These are phyloP conservation scores for Microstegium vimineum DNA, from an alignment of 176 grass and related monocot species.

Conservation along the genomic window DNA sequence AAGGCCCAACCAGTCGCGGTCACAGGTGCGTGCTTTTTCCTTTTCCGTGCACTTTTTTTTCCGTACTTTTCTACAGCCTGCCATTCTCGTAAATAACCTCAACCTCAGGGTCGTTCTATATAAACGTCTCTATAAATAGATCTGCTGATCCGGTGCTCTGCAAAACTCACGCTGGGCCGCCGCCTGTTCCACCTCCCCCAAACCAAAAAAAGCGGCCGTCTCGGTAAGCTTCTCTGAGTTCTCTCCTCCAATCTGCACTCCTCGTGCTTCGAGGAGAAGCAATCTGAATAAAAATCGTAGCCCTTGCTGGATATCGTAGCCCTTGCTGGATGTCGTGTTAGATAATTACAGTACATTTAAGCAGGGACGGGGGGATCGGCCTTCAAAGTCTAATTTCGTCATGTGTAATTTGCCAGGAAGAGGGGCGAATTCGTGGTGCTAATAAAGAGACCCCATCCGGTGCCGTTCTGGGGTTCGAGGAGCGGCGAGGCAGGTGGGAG, in stretches of 20 bases:
- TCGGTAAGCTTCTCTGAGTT: background rate
- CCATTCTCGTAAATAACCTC: background rate
- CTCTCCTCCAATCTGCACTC: background rate
- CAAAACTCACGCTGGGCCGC: background rate
- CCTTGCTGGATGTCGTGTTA: background rate
- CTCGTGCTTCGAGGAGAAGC: background rate
- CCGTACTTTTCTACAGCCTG: background rate
- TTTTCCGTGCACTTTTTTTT: conserved; percentile 23
- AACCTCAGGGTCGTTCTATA: background rate
- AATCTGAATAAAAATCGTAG: background rate
- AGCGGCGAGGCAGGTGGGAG: conserved; percentile 36
- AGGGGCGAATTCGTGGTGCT: background rate
- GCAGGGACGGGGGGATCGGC: background rate
- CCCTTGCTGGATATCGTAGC: no score
- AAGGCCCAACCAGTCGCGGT: background rate
- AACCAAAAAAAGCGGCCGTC: background rate
- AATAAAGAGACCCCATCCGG: background rate
- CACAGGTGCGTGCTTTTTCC: conserved; percentile 25
- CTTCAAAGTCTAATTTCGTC: background rate
- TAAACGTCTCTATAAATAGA: background rate
- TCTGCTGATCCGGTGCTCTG: background rate
- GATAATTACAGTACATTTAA: background rate
- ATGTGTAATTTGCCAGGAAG: background rate
- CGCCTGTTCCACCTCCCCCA: background rate
- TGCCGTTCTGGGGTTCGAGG: background rate